Base-by-base conservation (phyloP, 768 basidiomycete species). In the Lactarius evosmus region DNA sequence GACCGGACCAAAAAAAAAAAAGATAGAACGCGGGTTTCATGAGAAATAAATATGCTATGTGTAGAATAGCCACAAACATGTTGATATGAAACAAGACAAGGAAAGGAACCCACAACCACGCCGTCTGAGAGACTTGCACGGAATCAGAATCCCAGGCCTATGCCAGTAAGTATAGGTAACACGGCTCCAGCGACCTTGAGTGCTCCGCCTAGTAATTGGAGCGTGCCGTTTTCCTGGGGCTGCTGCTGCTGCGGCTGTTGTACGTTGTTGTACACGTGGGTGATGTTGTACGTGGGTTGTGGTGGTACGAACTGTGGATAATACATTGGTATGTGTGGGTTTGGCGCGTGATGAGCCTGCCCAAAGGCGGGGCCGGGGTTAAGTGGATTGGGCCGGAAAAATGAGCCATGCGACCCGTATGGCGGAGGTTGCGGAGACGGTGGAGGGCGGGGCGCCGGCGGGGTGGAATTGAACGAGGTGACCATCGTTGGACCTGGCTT, bases 121-220 rank as follows among this genome's bases (percentile, higher is more conserved):
- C 22, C 25, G 4, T 25, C 7, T 32, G 7, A 56, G 11, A 16
- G 27, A 46, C 25, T 32, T 7, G 41, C 7, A 55, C 27, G 9
- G 2, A 22, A 55, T 61, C 34, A 55, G 17, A 32, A 54, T 9
- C 22, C 4, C 14, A 7, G 14, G 14, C n/a, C 12, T 2, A 17
- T 11, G 9, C n/a, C 33, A 4, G 7, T 32, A 30, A 57, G 3
- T 11, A 44, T 22, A 12, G 62, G 33, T 7, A 63, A 9, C 3
- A 59, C 7, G 2, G 52, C 11, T 17, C 33, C 58, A 6, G 63
- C 63, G 6, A 59, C 9, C 41, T 64, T 64, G 51, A 64, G 34
- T 25, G 52, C 63, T 3, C 63, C 63, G 12, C 58, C 58, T 27
- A 64, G 29, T 30, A 64, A n/a, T 2, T 29, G 22, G 25, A 55